Evolutionary conservation across 352 stramenopile genomes (phyloP).

Genomic region (Phytophthora megakarya): DNA sequence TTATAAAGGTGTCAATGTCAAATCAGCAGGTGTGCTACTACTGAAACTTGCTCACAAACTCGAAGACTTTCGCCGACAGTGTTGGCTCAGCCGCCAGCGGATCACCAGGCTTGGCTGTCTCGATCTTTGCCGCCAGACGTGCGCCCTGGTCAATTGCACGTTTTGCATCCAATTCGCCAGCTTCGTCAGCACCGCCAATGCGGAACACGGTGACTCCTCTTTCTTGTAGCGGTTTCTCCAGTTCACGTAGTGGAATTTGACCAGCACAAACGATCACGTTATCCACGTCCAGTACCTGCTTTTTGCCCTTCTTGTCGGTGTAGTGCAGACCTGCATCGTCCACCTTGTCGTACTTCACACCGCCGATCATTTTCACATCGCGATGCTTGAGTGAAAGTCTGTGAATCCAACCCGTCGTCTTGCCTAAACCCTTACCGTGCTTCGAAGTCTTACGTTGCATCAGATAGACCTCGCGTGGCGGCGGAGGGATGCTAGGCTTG

Average conservation of each 20-base stretch:
- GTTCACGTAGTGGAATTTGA: conserved; percentile 90
- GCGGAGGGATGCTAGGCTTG: conserved; percentile 41
- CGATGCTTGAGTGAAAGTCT: conserved; percentile 90
- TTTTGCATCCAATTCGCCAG: conserved; percentile 97
- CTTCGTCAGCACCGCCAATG: conserved; percentile 95
- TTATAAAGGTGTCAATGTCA: too few relatives aligned
- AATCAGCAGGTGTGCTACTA: conserved; percentile 43
- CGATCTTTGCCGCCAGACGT: conserved; percentile 81
- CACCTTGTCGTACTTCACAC: conserved; percentile 95
- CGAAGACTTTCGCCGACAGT: conserved; percentile 54
- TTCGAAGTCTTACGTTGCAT: conserved; percentile 96
- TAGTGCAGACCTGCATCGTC: conserved; percentile 95
- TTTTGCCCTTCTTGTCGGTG: conserved; percentile 84
- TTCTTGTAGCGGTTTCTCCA: conserved; percentile 83
- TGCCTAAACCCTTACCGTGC: conserved; percentile 91
- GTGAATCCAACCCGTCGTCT: conserved; percentile 98
- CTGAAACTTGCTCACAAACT: conserved; percentile 55
- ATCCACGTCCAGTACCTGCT: conserved; percentile 92
- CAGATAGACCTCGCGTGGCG: conserved; percentile 90
- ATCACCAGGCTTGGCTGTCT: conserved; percentile 80
- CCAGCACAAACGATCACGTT: conserved; percentile 97
- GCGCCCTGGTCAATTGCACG: conserved; percentile 97
- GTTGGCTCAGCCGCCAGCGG: conserved; percentile 45
- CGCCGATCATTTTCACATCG: conserved; percentile 93
- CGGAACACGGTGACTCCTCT: conserved; percentile 89